phyloP scores from a whole-genome alignment of 2,329 filamentous ascomycete genomes.

The Fusarium continuum region DNA sequence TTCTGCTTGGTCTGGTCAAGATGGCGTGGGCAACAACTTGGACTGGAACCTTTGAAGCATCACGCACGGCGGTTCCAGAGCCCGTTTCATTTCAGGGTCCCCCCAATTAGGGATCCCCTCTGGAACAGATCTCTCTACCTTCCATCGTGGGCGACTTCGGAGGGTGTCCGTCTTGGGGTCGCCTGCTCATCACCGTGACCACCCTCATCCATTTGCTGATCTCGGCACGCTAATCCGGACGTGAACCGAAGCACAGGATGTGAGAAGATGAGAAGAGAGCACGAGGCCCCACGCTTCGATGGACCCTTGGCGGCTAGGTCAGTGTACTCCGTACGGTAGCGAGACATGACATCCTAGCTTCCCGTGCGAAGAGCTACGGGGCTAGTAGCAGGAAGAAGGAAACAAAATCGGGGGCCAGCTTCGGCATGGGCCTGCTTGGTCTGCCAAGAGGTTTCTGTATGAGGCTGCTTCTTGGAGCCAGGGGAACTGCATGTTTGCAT shows the following conservation, averaged over 20 bases:
- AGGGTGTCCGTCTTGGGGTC: slow-evolving; percentile 18
- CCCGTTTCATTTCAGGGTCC: slow-evolving; percentile 14
- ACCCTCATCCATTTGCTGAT: slow-evolving; percentile 17
- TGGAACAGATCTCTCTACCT: too few species aligned
- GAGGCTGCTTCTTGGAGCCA: background rate
- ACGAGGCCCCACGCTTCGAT: slow-evolving; percentile 22
- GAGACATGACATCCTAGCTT: background rate
- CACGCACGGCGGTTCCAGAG: background rate
- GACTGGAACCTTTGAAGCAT: slow-evolving; percentile 4
- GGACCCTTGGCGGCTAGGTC: slow-evolving; percentile 8
- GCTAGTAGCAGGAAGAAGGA: background rate
- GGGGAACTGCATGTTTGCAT: background rate
- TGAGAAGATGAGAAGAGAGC: background rate
- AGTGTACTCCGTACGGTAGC: too few species aligned
- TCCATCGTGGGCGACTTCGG: slow-evolving; percentile 28
- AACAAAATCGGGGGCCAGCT: background rate
- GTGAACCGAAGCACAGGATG: slow-evolving; percentile 5
- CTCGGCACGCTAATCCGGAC: slow-evolving; percentile 22
- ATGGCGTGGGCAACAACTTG: background rate
- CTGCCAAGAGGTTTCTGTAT: background rate
- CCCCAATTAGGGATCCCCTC: background rate
- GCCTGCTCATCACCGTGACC: background rate
- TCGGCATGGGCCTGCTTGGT: background rate
- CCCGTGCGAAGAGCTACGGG: slow-evolving; percentile 1
- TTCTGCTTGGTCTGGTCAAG: background rate